Evolutionary conservation across 176 grass and related monocot species (phyloP), one percentile per base, ranked within the genome.

Genomic region (maize (Zea mays)): DNA sequence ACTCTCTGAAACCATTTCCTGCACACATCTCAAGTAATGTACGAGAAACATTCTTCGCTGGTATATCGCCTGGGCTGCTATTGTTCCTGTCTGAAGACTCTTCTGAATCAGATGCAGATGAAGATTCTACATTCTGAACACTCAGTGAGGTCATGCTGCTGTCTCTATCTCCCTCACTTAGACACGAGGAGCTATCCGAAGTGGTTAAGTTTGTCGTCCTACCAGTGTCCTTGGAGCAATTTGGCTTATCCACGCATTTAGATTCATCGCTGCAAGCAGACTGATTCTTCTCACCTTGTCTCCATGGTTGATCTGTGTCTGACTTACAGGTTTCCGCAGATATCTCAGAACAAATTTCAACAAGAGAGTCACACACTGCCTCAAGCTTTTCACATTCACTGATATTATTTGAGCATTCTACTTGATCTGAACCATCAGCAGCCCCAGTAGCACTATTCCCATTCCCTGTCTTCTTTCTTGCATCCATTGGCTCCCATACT

Each of bases 401-500:
- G 5, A 39, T 39, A 79, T 79, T 47, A 14, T 78, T 72, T 55
- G 74, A 78, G 42, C 67, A 56, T 45, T 39, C 82, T 62, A 76
- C n/a, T 79, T 62, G 62, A 58, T 59, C 48, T 33, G 42, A 10
- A 76, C 73, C n/a, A 50, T 52, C 52, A 59, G 15, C 67, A 77
- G 39, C n/a, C 67, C 55, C 74, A 10, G 59, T 34, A 35, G 63
- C 46, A 27, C 27, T 27, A 27, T 27, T 70, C 48, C 42, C 58
- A 71, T 60, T 87, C 15, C 56, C 77, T 63, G 74, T 64, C 66
- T 86, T 90, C 81, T 91, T 95, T 46, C 89, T 80, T 57, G 81
- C 71, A 87, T 87, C 89, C 86, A 89, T 80, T 78, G 92, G 92
- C 81, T 97, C 93, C 93, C 93, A 97, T 51, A 97, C 85, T 88